Base-by-base conservation (phyloP, 768 basidiomycete species). In the Tubosaeta sp. region DNA sequence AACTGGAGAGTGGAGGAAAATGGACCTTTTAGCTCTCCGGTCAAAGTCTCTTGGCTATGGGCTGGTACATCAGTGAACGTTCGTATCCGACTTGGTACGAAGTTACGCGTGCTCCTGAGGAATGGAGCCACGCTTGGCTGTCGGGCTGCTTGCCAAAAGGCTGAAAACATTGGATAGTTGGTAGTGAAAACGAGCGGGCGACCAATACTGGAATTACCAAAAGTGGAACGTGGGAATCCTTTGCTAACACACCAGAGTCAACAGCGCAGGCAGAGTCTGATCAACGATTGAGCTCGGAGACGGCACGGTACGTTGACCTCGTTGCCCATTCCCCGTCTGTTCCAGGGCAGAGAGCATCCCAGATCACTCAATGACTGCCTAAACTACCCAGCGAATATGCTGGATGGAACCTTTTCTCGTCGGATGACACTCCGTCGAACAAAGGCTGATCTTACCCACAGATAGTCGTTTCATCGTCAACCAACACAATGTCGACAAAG, bases 401-500 rank as follows among this genome's bases (percentile, higher is more conserved):
- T 76, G 78, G 78, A 79, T 78, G 67, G 52, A 38, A 45, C 53
- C n/a, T 19, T 24, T 5, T 43, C 29, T 31, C 32, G 51, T 48
- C 51, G 73, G 77, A 79, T 79, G 72, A 71, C 64, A 27, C 14
- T 6, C 12, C 19, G 25, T 32, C 46, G 35, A 44, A 39, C 31
- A 9, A 27, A 47, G n/a, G 36, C 66, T 68, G 49, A 68, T 50
- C 45, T 35, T 38, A 40, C 47, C 46, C 43, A n/a, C 53, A 69
- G 66, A 62, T 51, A 48, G 49, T 56, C 50, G 42, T 44, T 50
- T 47, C 21, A 45, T 49, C 14, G 46, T 42, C 53, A 50, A 54
- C 46, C 54, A 52, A 60, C 66, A 82, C 75, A 73, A 90, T 90
- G 87, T 79, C 86, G 67, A 67, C 77, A 59, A 90, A 91, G 77